Evolutionary conservation across 352 stramenopile genomes (phyloP).

Genomic region (Pythium apleroticum): DNA sequence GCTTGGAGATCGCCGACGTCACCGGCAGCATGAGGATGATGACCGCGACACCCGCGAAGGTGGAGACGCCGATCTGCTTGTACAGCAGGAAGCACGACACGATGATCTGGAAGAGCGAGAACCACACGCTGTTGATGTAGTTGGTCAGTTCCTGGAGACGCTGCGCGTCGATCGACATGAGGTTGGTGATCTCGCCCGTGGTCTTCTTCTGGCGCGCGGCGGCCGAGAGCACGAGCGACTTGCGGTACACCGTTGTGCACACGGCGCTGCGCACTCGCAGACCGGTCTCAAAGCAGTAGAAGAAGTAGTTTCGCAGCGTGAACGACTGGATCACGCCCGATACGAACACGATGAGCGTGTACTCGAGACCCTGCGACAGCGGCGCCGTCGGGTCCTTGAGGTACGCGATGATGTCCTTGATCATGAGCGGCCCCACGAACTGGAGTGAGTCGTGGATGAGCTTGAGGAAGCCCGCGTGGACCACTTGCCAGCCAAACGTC

Average conservation of each 20-base stretch:
- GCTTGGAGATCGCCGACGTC: slow-evolving; percentile 8
- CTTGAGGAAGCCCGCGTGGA: slow-evolving; percentile 58
- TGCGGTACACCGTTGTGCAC: slow-evolving; percentile 39
- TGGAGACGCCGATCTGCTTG: slow-evolving; percentile 73
- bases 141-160: slow-evolving; percentile 87
- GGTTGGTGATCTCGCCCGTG: slow-evolving; percentile 95
- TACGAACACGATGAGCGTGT: slow-evolving; percentile 59
- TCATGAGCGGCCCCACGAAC: slow-evolving; percentile 75
- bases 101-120: slow-evolving; percentile 21
- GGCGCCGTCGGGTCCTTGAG: slow-evolving; percentile 54
- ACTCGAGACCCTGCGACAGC: slow-evolving; percentile 48
- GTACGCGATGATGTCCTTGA: slow-evolving; percentile 80
- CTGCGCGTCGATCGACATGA: slow-evolving; percentile 97
- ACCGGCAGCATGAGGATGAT: slow-evolving; percentile 57
- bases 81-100: slow-evolving; percentile 38
- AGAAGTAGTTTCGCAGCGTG: slow-evolving; percentile 73
- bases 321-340: slow-evolving; percentile 70
- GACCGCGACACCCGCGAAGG: slow-evolving; percentile 88
- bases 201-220: slow-evolving; percentile 74
- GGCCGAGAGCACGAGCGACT: slow-evolving; percentile 84
- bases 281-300: slow-evolving; percentile 74
- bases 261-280: slow-evolving; percentile 67
- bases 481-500: slow-evolving; percentile 43
- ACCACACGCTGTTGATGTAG: slow-evolving; percentile 20
- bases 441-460: slow-evolving; percentile 74